phyloP scores from a whole-genome alignment of 805 yeast genomes.

The Monosporozyma unispora region DNA sequence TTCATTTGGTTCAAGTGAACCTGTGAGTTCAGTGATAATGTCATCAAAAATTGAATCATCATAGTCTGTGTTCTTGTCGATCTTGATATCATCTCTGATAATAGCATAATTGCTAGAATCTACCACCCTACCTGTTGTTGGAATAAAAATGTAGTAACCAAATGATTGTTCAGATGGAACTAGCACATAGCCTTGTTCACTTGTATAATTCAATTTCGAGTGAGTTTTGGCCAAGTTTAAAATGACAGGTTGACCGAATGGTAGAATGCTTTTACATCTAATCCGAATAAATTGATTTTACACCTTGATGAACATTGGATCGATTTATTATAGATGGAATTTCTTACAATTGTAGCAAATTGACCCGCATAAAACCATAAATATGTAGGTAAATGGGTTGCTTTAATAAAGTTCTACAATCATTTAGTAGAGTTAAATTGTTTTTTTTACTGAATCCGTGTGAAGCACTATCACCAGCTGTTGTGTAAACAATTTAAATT shows the following conservation, averaged over 20 bases:
- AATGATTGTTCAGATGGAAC: slow-evolving; percentile 5
- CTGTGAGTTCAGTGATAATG: too few relatives aligned
- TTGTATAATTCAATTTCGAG: background rate
- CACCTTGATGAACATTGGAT: background rate
- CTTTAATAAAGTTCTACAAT: slow-evolving; percentile 8
- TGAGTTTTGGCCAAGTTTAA: background rate
- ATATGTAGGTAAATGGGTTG: slow-evolving; percentile 5
- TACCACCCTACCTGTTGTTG: background rate
- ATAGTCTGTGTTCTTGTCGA: background rate
- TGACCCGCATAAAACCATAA: slow-evolving; percentile 10
- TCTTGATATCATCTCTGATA: background rate
- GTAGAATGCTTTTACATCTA: slow-evolving; percentile 4
- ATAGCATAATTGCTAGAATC: slow-evolving; percentile 3
- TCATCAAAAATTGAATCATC: background rate
- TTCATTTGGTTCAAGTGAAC: too few relatives aligned
- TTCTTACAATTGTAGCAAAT: slow-evolving; percentile 6
- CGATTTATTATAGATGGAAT: slow-evolving; percentile 1
- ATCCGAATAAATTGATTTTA: slow-evolving; percentile 5
- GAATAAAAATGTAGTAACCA: slow-evolving; percentile 6
- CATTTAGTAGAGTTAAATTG: slow-evolving; percentile 9
- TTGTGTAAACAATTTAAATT: slow-evolving; percentile 6
- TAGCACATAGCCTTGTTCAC: slow-evolving; percentile 2
- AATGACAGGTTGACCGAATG: slow-evolving; percentile 9
- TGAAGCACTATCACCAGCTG: slow-evolving; percentile 6
- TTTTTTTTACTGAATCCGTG: slow-evolving; percentile 10